phyloP scores from a whole-genome alignment of 202 grass and related monocot species.

The Panicum hallii region DNA sequence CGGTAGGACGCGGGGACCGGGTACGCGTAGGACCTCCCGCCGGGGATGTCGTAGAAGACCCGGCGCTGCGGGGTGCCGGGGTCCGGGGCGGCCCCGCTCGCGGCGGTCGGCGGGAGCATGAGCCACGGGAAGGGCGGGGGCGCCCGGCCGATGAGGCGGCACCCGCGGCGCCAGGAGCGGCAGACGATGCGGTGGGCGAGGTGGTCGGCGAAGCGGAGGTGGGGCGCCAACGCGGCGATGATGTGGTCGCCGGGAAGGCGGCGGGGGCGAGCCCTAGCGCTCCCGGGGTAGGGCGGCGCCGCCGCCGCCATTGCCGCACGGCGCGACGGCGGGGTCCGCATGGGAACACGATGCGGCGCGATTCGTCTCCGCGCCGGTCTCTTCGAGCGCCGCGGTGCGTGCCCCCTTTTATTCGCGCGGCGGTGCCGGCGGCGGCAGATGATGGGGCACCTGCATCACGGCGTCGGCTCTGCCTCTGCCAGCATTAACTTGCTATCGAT shows the following conservation, averaged over 20 bases:
- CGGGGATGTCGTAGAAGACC: slow-evolving; percentile 56
- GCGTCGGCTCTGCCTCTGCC: not conserved
- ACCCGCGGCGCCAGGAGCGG: slow-evolving; percentile 39
- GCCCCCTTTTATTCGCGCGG: slow-evolving; percentile 24
- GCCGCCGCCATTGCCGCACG: slow-evolving; percentile 29
- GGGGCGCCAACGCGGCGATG: slow-evolving; percentile 36
- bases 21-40: slow-evolving; percentile 45
- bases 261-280: not conserved
- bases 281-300: not conserved
- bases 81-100: not conserved
- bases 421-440: not conserved
- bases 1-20: slow-evolving; percentile 26
- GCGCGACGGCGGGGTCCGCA: not conserved
- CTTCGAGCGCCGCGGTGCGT: not conserved
- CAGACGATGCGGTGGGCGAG: slow-evolving; percentile 45
- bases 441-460: not conserved
- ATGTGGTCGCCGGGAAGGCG: not conserved
- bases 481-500: not conserved
- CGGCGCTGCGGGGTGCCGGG: slow-evolving; percentile 21
- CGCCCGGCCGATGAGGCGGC: slow-evolving; percentile 32
- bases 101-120: slow-evolving; percentile 43
- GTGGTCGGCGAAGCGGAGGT: slow-evolving; percentile 49
- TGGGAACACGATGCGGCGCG: not conserved
- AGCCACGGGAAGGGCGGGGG: slow-evolving; percentile 63
- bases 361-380: not conserved